Base-by-base conservation (phyloP, 2,329 filamentous ascomycete species). In the Colletotrichum sp. region DNA sequence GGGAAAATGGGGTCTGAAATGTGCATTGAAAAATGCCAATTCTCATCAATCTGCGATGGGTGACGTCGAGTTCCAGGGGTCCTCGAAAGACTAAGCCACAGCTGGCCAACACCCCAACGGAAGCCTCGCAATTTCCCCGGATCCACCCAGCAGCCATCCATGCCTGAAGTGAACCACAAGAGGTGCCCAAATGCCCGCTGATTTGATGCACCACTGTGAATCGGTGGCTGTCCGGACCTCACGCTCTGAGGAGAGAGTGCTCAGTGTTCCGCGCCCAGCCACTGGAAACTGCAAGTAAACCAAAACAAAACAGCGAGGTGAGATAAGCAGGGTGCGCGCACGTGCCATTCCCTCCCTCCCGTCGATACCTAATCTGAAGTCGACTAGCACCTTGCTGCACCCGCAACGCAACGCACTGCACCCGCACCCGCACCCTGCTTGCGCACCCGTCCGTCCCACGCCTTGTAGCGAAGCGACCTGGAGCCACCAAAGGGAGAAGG, bases 51-150 rank as follows among this genome's bases (percentile, higher is more conserved):
- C n/a, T 22, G 34, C 44, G 29, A 22, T 52, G 29, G 52, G 73
- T 75, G 73, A 76, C 73, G 74, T 76, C 71, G 74, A 52, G n/a
- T 19, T 59, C 65, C 59, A 69, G 49, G 70, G 70, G 64, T 68
- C 63, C 30, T 29, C 15, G 29, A 55, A 29, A 52, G 36, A 61
- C 70, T 69, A 44, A 76, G 70, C 70, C 59, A 74, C 74, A 69
- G 70, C 19, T 67, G 69, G 64, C 52, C 68, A 72, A 64, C 69
- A 75, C 19, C 39, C 62, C 34, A 69, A 65, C 55, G 39, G 34
- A 59, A 49, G 32, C 22, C 57, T 57, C 39, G 74, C 34, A 76
- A 74, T 76, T 76, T 74, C 74, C 74, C 74, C 74, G 22, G 70
- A 66, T 74, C 69, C 74, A 76, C 65, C 66, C 16, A 32, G 55